Evolutionary conservation across 257 asterid genomes (phyloP), one percentile per base, ranked within the genome.

Genomic region (Solanum tarapatanum): DNA sequence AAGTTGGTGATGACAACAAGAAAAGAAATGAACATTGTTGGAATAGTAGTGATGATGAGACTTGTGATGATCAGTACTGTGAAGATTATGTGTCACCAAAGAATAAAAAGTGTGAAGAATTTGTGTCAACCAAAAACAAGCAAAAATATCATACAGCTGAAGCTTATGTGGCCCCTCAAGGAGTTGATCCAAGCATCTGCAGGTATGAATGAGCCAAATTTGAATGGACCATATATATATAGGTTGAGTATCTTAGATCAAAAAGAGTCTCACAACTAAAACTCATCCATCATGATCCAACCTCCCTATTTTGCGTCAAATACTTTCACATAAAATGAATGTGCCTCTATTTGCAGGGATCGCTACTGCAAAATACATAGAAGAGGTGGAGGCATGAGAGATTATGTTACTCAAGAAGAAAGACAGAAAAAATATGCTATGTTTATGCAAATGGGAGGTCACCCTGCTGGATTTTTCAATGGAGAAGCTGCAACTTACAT

Each of bases 41-140:
- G 30, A 72, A 6, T 60, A 76, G 28, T 62, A 41, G 9, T 2
- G 70, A 28, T 87, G 77, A 24, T 28, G 69, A 80, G 26, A 80
- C 32, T 80, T 80, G 26, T 45, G 66, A 79, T 80, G 68, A 79
- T 26, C 8, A 24, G 51, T 17, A 51, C 21, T 51, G 62, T 62
- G 90, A 82, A 60, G 88, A 79, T 68, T 88, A 89, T 66, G 62
- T 84, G 36, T 90, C 93, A 36, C 86, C 90, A 19, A 26, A 30
- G 14, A 24, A 66, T 51, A 87, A 84, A 5, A 75, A 39, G 33
- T 12, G 3, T 37, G 90, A 83, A 64, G 87, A 68, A 17, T 89
- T 88, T 68, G 66, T 84, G 33, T 91, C 94, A 48, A 79, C 36
- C 68, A 45, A 80, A 80, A 17, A 45, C 35, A 48, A 23, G 82